Base-by-base conservation (phyloP, 177 flowering plant genomes). In the Tripterygium wilfordii region DNA sequence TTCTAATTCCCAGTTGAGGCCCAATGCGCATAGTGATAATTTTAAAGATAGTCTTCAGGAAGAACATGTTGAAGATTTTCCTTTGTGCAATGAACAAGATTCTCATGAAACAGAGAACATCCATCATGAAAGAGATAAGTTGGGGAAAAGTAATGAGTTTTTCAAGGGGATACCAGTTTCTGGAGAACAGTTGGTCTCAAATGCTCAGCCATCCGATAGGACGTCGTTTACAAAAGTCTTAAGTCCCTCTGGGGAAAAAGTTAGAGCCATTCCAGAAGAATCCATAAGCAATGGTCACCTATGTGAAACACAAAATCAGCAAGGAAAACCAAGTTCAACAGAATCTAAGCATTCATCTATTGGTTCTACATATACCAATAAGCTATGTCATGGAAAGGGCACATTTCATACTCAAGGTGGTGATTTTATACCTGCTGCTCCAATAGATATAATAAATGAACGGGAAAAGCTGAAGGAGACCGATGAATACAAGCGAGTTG, bases 401-500 rank as follows among this genome's bases (percentile, higher is more conserved):
- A 3, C 36, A 10, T 6, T n/a, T 3, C 9, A 32, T 32, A 32
- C 13, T 32, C 5, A 32, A 32, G 54, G 59, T 62, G 67, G 26
- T 37, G 43, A 39, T 53, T 47, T 25, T 25, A 30, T 14, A 8
- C 33, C 30, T 20, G 17, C 36, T 32, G 15, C 26, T 19, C 45
- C 60, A 36, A 46, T 22, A 13, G 43, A 43, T 49, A 48, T 77
- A 26, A 64, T 76, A 28, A 53, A 28, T 49, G 75, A 63, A 15
- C 65, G 91, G 30, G 95, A 91, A 58, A 85, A 63, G 65, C 63
- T 78, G 3, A 91, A 91, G 72, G 85, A 82, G 64, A 85, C 96
- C 24, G 88, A 67, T 44, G 96, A 81, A 31, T 85, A 72, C 63
- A 88, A 70, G 53, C 71, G 52, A 37, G 95, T 88, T 23, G 27